A percentile compares a stretch with the other conserved stretches of the same genome.
phyloP scores from a whole-genome alignment of 768 basidiomycete species.

The Clavulina sp. region DNA sequence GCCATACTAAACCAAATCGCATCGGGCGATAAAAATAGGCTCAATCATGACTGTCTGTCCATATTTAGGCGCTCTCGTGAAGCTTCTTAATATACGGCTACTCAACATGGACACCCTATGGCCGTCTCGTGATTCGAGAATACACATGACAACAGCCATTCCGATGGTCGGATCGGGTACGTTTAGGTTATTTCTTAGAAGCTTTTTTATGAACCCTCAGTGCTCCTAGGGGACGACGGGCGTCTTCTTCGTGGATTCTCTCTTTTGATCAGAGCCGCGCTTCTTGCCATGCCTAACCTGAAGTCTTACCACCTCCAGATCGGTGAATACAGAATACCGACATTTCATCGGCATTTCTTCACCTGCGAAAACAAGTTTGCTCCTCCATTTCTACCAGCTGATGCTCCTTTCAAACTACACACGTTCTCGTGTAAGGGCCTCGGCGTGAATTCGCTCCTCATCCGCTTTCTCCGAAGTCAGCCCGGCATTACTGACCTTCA shows the following conservation, averaged over 20 bases:
- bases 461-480: not conserved
- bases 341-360: not conserved
- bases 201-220: no score
- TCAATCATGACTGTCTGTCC: no score
- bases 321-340: not conserved
- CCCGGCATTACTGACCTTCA: not conserved
- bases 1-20: no score
- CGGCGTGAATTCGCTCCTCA: not conserved
- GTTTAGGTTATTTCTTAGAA: no score
- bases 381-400: not conserved
- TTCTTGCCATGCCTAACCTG: not conserved
- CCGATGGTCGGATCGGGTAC: no score
- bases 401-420: not conserved
- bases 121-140: no score
- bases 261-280: not conserved
- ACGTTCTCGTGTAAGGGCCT: not conserved
- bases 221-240: not conserved
- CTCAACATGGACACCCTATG: no score
- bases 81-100: no score
- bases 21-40: no score
- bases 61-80: no score
- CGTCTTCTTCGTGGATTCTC: not conserved
- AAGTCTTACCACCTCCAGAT: not conserved
- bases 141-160: no score
- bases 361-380: not conserved